A percentile compares a stretch with the other conserved stretches of the same genome.
phyloP scores from a whole-genome alignment of 192 early-diverging fungal genomes.

The Backusella circina region DNA sequence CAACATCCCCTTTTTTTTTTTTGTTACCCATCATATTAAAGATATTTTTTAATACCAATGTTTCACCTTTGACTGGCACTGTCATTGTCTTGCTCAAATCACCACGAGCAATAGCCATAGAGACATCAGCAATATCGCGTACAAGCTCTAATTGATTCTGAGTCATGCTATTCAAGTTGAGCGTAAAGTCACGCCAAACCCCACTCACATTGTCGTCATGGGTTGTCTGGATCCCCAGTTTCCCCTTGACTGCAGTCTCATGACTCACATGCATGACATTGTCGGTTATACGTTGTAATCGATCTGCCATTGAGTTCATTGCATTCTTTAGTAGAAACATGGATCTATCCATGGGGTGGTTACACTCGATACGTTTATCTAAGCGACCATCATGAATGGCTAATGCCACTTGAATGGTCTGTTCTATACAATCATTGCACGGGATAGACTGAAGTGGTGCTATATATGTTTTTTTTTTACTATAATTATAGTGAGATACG shows the following conservation, averaged over 20 bases:
- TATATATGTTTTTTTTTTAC: no score
- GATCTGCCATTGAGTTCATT: constrained; percentile 61
- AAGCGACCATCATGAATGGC: constrained; percentile 44
- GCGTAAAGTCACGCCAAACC: constrained; percentile 53
- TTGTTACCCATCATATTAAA: constrained; percentile 50
- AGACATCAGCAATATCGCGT: constrained; percentile 60
- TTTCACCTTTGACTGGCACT: constrained; percentile 55
- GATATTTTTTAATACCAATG: constrained; percentile 50
- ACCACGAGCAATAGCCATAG: constrained; percentile 53
- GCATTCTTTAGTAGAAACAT: constrained; percentile 35
- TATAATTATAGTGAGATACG: not conserved
- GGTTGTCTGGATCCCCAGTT: constrained; percentile 63
- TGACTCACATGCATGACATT: constrained; percentile 64
- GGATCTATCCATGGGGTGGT: constrained; percentile 17
- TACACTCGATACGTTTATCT: constrained; percentile 38
- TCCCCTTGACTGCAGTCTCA: constrained; percentile 67
- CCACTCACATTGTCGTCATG: constrained; percentile 33
- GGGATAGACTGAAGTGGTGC: not conserved
- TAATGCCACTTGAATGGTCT: constrained; percentile 40
- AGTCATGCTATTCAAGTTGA: constrained; percentile 57
- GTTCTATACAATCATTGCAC: constrained; percentile 40
- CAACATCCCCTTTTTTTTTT: not conserved
- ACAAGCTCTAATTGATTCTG: constrained; percentile 53
- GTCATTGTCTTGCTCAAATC: constrained; percentile 60
- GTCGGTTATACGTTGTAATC: constrained; percentile 50